Conservation (phyloP, 805 yeast genomes). For the Nematodospora valgi region DNA sequence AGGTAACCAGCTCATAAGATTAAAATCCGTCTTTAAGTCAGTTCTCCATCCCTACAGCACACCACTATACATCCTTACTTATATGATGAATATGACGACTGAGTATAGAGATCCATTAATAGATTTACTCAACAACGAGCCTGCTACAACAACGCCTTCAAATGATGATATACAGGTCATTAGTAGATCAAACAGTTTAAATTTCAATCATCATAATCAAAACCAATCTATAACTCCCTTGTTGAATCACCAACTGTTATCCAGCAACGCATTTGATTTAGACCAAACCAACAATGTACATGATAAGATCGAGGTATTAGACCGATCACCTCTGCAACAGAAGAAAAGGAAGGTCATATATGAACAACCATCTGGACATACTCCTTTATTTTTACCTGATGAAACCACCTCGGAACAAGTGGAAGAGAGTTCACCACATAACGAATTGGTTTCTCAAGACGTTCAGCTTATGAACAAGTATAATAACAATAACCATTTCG, state of each 20-base stretch:
- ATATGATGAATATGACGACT: conserved; percentile 3
- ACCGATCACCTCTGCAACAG: conserved; percentile 2
- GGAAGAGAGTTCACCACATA: background rate
- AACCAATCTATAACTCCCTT: conserved; percentile 8
- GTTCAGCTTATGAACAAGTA: conserved; percentile 3
- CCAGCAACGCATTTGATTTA: conserved; percentile 1
- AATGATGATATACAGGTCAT: conserved; percentile 9
- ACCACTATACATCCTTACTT: too few relatives aligned
- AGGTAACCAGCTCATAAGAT: background rate
- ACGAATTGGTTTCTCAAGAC: conserved; percentile 8
- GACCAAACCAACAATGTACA: conserved; percentile 1
- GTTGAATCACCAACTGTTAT: conserved; percentile 3
- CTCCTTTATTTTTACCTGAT: conserved; percentile 9
- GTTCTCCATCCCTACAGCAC: too few relatives aligned
- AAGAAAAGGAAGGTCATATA: background rate
- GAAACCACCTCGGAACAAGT: background rate
- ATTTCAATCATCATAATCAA: background rate
- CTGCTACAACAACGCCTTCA: background rate
- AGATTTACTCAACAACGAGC: conserved; percentile 3
- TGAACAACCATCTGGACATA: conserved; percentile 10
- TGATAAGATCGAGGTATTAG: conserved; percentile 3
- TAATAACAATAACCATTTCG: background rate
- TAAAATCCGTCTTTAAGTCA: too few relatives aligned
- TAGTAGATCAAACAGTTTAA: conserved; percentile 1
- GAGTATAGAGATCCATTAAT: conserved; percentile 6